Percentiles rank a stretch among this genome's conserved stretches.
phyloP scores from a whole-genome alignment of 2,329 filamentous ascomycete genomes.

The Chaetomiaceae sp. region DNA sequence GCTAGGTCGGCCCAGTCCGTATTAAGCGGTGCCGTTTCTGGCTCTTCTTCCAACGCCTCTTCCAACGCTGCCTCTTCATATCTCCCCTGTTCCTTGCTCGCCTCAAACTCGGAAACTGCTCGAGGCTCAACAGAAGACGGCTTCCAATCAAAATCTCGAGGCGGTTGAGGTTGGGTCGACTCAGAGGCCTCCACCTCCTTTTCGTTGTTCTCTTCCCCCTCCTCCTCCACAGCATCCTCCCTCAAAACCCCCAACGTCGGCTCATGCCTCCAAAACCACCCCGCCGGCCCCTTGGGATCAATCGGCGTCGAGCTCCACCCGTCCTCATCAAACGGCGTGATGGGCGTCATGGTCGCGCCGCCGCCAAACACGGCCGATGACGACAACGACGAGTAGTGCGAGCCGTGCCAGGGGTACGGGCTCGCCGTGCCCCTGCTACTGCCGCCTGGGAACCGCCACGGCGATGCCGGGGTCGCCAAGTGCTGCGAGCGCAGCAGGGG shows the following conservation, averaged over 20 bases:
- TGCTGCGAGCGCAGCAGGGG: slow-evolving; percentile 3
- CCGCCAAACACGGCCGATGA: slow-evolving; percentile 23
- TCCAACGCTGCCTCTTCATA: neutral
- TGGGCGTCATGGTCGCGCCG: slow-evolving; percentile 25
- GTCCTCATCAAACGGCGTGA: slow-evolving; percentile 26
- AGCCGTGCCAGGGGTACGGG: slow-evolving; percentile 21
- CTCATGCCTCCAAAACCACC: slow-evolving; percentile 22
- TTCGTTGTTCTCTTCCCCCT: slow-evolving; percentile 4
- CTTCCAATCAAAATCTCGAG: neutral
- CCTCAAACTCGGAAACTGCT: too few relatives aligned
- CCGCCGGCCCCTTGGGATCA: slow-evolving; percentile 14
- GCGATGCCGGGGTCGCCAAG: slow-evolving; percentile 11
- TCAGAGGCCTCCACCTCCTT: neutral
- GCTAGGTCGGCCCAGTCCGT: slow-evolving; percentile 17
- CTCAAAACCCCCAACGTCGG: slow-evolving; percentile 11
- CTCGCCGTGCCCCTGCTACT: slow-evolving; percentile 18
- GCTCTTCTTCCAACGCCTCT: neutral
- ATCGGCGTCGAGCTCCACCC: slow-evolving; percentile 17
- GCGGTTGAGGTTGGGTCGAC: neutral
- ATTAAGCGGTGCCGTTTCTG: neutral
- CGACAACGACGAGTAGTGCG: too few relatives aligned
- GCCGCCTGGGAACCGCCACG: slow-evolving; percentile 19
- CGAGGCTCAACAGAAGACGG: too few relatives aligned
- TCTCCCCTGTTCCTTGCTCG: too few relatives aligned
- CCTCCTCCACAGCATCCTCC: slow-evolving; percentile 11